Evolutionary conservation across 1,284 basidiomycete species (phyloP).

Genomic region (Puccinia polysora): DNA sequence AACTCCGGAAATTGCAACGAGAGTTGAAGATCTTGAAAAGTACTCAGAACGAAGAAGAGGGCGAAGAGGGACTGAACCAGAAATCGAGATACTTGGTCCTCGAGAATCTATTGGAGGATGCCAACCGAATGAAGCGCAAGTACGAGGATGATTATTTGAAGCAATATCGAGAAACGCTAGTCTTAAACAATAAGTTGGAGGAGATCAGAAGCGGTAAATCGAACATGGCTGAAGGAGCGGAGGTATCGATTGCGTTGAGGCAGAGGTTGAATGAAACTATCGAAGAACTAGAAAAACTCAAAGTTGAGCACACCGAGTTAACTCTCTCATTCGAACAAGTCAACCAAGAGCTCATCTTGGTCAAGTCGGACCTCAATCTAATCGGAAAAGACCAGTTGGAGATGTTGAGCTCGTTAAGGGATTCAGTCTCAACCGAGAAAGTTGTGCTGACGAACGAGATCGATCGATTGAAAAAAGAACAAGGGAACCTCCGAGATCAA

Average conservation of each 20-base stretch:
- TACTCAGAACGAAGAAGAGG: slow-evolving; percentile 26
- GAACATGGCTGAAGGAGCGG: slow-evolving; percentile 73
- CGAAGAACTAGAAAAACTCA: slow-evolving; percentile 70
- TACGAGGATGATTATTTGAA: slow-evolving; percentile 85
- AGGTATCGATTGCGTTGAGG: slow-evolving; percentile 78
- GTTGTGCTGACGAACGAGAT: slow-evolving; percentile 67
- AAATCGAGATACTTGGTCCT: slow-evolving; percentile 58
- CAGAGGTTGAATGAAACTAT: slow-evolving; percentile 81
- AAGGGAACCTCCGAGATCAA: slow-evolving; percentile 72
- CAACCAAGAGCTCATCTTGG: slow-evolving; percentile 69
- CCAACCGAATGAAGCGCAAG: slow-evolving; percentile 77
- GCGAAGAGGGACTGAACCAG: slow-evolving; percentile 5
- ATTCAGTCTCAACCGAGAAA: slow-evolving; percentile 83
- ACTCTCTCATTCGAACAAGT: slow-evolving; percentile 67
- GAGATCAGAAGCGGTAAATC: slow-evolving; percentile 76
- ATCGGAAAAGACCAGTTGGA: slow-evolving; percentile 57
- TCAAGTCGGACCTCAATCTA: slow-evolving; percentile 67
- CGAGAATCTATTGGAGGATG: slow-evolving; percentile 84
- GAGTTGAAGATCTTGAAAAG: slow-evolving; percentile 29
- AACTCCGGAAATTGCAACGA: slow-evolving; percentile 35
- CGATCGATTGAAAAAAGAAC: slow-evolving; percentile 63
- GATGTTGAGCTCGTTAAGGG: slow-evolving; percentile 70
- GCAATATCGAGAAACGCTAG: slow-evolving; percentile 74
- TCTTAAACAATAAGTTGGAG: slow-evolving; percentile 75
- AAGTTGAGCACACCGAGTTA: slow-evolving; percentile 66